phyloP scores from a whole-genome alignment of 1,284 basidiomycete genomes.

The Chondrostereum purpureum region DNA sequence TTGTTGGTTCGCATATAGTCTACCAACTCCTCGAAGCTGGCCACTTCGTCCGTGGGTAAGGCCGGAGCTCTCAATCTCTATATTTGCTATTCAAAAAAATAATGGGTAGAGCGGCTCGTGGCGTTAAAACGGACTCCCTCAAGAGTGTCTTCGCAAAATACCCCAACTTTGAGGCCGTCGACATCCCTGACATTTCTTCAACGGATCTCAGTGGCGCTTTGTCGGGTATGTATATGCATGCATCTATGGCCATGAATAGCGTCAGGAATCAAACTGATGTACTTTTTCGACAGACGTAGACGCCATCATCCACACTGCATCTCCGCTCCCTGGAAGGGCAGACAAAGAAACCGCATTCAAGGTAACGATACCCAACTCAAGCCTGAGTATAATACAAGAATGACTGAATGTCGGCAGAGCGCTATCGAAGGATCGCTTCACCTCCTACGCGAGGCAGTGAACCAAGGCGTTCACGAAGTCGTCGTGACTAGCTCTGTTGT shows the following conservation, averaged over 20 bases:
- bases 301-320: neutral
- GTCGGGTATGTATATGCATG: neutral
- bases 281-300: neutral
- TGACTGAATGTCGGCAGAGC: too few species aligned
- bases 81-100: neutral
- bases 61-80: neutral
- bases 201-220: neutral
- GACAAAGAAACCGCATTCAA: neutral
- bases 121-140: conserved; percentile 2
- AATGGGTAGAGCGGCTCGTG: conserved; percentile 6
- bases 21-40: conserved; percentile 2
- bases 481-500: neutral
- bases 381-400: too few species aligned
- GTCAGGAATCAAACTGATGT: too few species aligned
- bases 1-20: neutral
- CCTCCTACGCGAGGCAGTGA: neutral
- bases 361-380: neutral
- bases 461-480: neutral
- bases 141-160: neutral
- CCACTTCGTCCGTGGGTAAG: conserved; percentile 8
- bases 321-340: neutral
- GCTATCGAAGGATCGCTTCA: conserved; percentile 1
- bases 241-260: too few species aligned
- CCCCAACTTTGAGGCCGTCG: neutral
- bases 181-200: neutral